Evolutionary conservation across 495 filamentous ascomycete genomes (phyloP).

Genomic region (Xanthoparmelia taractica): DNA sequence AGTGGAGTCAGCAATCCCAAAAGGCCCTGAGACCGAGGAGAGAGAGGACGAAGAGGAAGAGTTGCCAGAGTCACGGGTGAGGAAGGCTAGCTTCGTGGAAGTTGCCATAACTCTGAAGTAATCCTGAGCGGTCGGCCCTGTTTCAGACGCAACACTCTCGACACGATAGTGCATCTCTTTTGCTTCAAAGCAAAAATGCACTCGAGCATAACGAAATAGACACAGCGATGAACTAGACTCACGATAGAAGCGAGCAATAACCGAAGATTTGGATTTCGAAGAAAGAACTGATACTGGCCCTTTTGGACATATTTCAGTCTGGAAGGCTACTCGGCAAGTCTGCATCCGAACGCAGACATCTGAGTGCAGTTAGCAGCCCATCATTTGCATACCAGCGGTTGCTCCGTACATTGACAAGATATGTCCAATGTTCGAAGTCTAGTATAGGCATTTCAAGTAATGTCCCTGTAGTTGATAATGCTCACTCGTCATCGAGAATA

Average conservation of each 20-base stretch:
- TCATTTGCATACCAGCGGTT: background rate
- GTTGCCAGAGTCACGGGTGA: conserved; percentile 50
- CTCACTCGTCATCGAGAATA: background rate
- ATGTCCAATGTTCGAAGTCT: background rate
- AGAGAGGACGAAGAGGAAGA: conserved; percentile 34
- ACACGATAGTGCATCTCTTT: background rate
- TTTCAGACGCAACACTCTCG: background rate
- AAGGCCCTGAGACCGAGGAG: conserved; percentile 24
- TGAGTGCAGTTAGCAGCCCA: background rate
- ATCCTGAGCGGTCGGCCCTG: background rate
- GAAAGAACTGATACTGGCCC: background rate
- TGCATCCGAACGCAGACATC: background rate
- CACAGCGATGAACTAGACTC: background rate
- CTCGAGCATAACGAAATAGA: background rate
- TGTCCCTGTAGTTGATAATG: background rate
- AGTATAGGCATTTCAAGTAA: background rate
- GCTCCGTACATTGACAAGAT: background rate
- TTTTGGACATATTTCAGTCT: background rate
- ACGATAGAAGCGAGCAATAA: background rate
- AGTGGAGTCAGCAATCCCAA: conserved; percentile 35
- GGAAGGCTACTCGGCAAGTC: too few species aligned
- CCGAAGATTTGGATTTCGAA: background rate
- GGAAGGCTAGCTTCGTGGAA: conserved; percentile 61
- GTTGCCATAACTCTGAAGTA: conserved; percentile 47
- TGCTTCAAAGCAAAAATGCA: background rate